Evolutionary conservation across 2,329 filamentous ascomycete genomes (phyloP), one percentile per base, ranked within the genome.

Genomic region (Juglanconis juglandina): DNA sequence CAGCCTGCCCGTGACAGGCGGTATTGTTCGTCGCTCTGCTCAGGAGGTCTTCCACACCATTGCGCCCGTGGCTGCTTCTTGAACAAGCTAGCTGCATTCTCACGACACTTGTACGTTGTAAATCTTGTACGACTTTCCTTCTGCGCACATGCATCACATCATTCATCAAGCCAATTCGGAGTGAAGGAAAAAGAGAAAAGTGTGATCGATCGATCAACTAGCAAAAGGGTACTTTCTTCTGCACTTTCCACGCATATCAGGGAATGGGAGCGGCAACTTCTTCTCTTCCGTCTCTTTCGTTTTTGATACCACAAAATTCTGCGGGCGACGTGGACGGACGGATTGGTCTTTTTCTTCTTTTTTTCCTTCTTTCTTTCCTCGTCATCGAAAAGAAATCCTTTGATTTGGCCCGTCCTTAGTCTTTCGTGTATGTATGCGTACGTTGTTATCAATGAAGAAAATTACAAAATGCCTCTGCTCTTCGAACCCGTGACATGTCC

Each of bases 21-120:
- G 94, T 73, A 96, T 98, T 68, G 83, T 96, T 66, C 95, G 94
- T 80, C 87, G 87, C 56, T 87, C 87, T n/a, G 88, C 89, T 5
- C 83, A 89, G 68, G 88, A 92, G 74, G 82, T 90, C 56, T 76
- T 91, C 3, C 34, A 51, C 73, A 70, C 73, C 73, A 66, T 68
- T 9, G 64, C 64, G 48, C 57, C 65, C 51, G 65, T 55, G 52
- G 63, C 63, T 49, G 64, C 70, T 35, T 70, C 53, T 35, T 47
- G 32, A 24, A 30, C 11, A 5, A 42, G 42, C n/a, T 24, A 48
- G 13, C 32, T 37, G 10, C 50, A 41, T 14, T 47, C 35, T 60
- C 32, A 54, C 33, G 57, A 53, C 17, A 47, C n/a, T 39, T 39
- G 35, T 39, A 39, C 35, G 35, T 7, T 39, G 35, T 39, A 39